These are phyloP conservation scores for Linum tenue DNA, from an alignment of 345 rosid genomes.

Conservation along the genomic window DNA sequence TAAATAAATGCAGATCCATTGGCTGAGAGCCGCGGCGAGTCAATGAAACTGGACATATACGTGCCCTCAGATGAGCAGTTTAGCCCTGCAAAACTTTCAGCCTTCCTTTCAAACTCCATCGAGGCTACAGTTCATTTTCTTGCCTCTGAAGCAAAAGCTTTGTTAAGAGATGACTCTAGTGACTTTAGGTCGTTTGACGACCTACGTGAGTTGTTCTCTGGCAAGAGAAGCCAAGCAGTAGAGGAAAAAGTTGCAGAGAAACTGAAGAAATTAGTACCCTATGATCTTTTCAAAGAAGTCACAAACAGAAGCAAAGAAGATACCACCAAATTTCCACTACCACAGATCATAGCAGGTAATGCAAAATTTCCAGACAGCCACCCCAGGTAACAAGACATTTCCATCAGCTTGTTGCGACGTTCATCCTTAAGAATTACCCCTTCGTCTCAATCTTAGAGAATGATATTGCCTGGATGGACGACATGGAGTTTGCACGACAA, in stretches of 20 bases:
- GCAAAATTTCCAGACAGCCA: not conserved
- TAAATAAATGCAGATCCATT: conserved; percentile 20
- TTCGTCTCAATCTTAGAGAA: conserved; percentile 20
- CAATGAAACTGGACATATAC: conserved; percentile 28
- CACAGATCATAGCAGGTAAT: conserved; percentile 45
- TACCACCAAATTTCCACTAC: conserved; percentile 30
- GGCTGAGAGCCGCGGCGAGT: conserved; percentile 24
- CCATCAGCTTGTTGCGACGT: not conserved
- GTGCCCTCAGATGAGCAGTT: conserved; percentile 58
- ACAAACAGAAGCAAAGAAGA: conserved; percentile 17
- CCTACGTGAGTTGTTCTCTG: conserved; percentile 34
- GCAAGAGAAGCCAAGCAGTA: conserved; percentile 17
- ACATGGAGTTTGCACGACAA: conserved; percentile 66
- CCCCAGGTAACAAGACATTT: not conserved
- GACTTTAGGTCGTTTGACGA: conserved; percentile 42
- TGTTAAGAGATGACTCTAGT: conserved; percentile 20
- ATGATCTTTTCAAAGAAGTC: conserved; percentile 18
- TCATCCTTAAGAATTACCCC: not conserved
- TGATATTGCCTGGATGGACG: conserved; percentile 62
- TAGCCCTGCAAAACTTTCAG: conserved; percentile 40
- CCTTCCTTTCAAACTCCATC: conserved; percentile 31
- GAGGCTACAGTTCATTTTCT: conserved; percentile 33
- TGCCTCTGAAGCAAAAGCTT: conserved; percentile 31
- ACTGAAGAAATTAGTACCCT: conserved; percentile 30
- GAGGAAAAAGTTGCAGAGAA: conserved; percentile 18